Evolutionary conservation across 2,329 filamentous ascomycete species (phyloP).

Genomic region (Cladobotryum mycophilum): DNA sequence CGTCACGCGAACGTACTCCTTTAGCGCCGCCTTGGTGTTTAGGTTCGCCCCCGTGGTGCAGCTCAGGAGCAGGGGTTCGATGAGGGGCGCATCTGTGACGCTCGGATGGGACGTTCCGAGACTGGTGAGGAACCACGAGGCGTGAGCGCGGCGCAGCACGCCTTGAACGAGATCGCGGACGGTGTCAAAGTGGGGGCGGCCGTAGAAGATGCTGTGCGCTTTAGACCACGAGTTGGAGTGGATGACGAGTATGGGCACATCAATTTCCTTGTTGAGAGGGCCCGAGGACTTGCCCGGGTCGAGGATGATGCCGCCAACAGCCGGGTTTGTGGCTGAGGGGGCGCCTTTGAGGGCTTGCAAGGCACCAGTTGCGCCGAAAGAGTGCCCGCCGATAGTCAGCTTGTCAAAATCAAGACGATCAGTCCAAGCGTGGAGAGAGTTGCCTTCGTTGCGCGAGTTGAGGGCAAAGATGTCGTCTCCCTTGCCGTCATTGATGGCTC

Average conservation of each 20-base stretch:
- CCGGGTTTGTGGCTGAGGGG: slow-evolving; percentile 26
- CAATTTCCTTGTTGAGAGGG: slow-evolving; percentile 51
- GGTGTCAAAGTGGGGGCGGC: slow-evolving; percentile 57
- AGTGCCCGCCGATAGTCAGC: slow-evolving; percentile 56
- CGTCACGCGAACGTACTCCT: slow-evolving; percentile 54
- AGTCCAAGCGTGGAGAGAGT: slow-evolving; percentile 42
- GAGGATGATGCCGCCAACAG: slow-evolving; percentile 54
- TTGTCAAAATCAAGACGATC: slow-evolving; percentile 46
- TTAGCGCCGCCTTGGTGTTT: slow-evolving; percentile 48
- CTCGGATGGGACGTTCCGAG: slow-evolving; percentile 54
- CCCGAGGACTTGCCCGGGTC: slow-evolving; percentile 62
- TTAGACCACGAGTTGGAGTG: slow-evolving; percentile 60
- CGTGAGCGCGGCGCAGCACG: slow-evolving; percentile 36
- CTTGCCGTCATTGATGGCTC: slow-evolving; percentile 33
- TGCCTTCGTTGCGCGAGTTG: slow-evolving; percentile 44
- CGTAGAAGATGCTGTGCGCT: slow-evolving; percentile 51
- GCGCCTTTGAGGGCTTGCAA: slow-evolving; percentile 51
- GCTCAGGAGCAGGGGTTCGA: slow-evolving; percentile 54
- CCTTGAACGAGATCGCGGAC: slow-evolving; percentile 50
- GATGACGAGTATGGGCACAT: slow-evolving; percentile 53
- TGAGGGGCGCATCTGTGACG: slow-evolving; percentile 59
- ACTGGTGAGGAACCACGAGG: slow-evolving; percentile 50
- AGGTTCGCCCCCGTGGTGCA: slow-evolving; percentile 56
- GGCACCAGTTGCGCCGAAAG: slow-evolving; percentile 59
- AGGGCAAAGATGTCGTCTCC: slow-evolving; percentile 27